Base-by-base conservation (phyloP, 148 eudicot species). In the Persicaria maculosa region DNA sequence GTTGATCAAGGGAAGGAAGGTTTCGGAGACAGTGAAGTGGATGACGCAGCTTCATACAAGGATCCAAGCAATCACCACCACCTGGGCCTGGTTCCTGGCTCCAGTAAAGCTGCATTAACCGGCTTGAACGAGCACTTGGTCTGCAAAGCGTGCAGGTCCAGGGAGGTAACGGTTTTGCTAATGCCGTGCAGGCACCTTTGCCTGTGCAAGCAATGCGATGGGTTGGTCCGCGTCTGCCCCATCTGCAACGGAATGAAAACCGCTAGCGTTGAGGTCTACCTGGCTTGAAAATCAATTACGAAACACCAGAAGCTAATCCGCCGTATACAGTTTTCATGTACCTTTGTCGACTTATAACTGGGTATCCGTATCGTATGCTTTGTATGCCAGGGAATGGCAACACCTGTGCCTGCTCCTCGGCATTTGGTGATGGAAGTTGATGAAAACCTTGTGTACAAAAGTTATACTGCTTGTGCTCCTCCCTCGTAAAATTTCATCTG, bases 101-200 rank as follows among this genome's bases (percentile, higher is more conserved):
- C 79, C 4, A 79, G 84, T 25, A 86, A 87, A 77, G 74, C 82
- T 12, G 47, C 70, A 57, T 53, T 59, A 9, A 74, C 74, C 36
- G 74, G 73, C 20, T 53, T 58, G 46, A 71, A 74, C 6, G 82
- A 85, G 57, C 83, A 81, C 73, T 76, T 93, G 80, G 68, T 78
- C 20, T 93, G 97, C 80, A 82, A 79, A 82, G 84, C 91, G 2
- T 91, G 97, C 78, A 80, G 84, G 48, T 70, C 74, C 6, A 83
- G 84, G 72, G 88, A 86, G 75, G 93, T 87, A 1, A 83, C 84
- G 7, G 74, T 87, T 50, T 80, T 91, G 81, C 80, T 91, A 75
- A 89, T 87, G 91, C 97, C 97, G 9, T 91, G 97, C 80, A 79
- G 97, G 75, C 97, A 91, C 62, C 76, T 91, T 72, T 89, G 93